These are phyloP conservation scores for Trichoderma aggressivum DNA, from an alignment of 2,329 filamentous ascomycete genomes.

Conservation along the genomic window DNA sequence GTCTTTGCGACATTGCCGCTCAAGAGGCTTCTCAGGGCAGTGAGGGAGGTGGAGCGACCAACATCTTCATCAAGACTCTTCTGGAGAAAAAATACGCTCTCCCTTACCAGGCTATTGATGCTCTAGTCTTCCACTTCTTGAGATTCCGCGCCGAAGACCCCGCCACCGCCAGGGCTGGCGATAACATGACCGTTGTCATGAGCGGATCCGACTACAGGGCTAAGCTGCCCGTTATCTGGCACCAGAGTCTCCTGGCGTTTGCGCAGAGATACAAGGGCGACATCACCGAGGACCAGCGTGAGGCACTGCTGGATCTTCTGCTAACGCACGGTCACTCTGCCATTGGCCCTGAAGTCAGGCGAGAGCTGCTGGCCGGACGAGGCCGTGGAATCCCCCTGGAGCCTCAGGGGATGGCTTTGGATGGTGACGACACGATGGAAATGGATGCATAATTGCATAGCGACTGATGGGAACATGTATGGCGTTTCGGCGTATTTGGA, in stretches of 20 bases:
- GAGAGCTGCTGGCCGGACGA: conserved; percentile 83
- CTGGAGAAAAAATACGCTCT: conserved; percentile 97
- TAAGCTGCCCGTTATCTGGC: conserved; percentile 90
- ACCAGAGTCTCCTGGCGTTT: conserved; percentile 88
- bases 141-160: conserved; percentile 74
- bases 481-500: conserved; percentile 24
- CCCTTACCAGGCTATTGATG: conserved; percentile 90
- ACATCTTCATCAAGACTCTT: conserved; percentile 89
- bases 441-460: conserved; percentile 47
- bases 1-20: conserved; percentile 89
- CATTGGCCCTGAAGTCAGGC: conserved; percentile 86
- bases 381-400: conserved; percentile 72
- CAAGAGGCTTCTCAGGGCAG: conserved; percentile 80
- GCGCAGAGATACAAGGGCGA: conserved; percentile 94
- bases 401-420: conserved; percentile 50
- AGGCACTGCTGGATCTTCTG: conserved; percentile 83
- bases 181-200: conserved; percentile 50
- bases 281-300: conserved; percentile 90
- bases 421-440: conserved; percentile 92
- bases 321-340: conserved; percentile 79
- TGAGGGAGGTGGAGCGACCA: conserved; percentile 86
- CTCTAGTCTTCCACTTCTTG: conserved; percentile 93
- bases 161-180: conserved; percentile 48
- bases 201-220: conserved; percentile 48
- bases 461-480: conserved; percentile 19